phyloP scores from a whole-genome alignment of 2,329 filamentous ascomycete species.

The Aspergillus sp. region DNA sequence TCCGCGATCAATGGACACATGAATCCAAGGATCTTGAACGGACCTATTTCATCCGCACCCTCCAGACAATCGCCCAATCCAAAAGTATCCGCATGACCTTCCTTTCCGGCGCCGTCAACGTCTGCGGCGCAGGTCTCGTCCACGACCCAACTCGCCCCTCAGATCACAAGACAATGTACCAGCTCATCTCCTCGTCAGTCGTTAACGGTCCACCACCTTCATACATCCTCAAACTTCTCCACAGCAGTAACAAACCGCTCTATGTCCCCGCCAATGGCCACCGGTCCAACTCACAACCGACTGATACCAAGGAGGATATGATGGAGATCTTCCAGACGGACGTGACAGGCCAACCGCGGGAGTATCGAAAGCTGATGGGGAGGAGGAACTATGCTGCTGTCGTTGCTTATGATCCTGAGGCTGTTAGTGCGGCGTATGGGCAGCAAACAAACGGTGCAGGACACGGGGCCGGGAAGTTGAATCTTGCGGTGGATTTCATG shows the following conservation, averaged over 20 bases:
- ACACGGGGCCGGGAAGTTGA: conserved; percentile 53
- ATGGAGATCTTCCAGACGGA: conserved; percentile 99
- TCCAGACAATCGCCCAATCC: conserved; percentile 91
- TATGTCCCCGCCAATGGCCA: conserved; percentile 89
- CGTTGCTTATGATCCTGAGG: conserved; percentile 88
- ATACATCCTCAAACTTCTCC: conserved; percentile 90
- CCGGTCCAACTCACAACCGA: conserved; percentile 57
- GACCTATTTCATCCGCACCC: conserved; percentile 90
- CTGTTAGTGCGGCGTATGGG: conserved; percentile 47
- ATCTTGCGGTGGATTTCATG: conserved; percentile 90
- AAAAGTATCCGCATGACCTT: conserved; percentile 97
- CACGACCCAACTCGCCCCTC: conserved; percentile 87
- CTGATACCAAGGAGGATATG: conserved; percentile 99
- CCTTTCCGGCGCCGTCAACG: conserved; percentile 82
- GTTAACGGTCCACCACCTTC: conserved; percentile 79
- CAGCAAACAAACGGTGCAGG: conserved; percentile 17
- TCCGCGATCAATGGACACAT: conserved; percentile 97
- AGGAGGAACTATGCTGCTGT: conserved; percentile 87
- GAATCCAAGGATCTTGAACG: conserved; percentile 95
- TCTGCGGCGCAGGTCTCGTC: conserved; percentile 82
- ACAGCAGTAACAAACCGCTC: conserved; percentile 77
- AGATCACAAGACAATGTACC: conserved; percentile 99
- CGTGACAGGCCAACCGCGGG: conserved; percentile 72
- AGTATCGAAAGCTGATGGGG: conserved; percentile 88
- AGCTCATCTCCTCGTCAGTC: conserved; percentile 86